A percentile compares a stretch with the other conserved stretches of the same genome.
Evolutionary conservation across 768 basidiomycete genomes (phyloP).

Genomic region (Agaricus blazei): DNA sequence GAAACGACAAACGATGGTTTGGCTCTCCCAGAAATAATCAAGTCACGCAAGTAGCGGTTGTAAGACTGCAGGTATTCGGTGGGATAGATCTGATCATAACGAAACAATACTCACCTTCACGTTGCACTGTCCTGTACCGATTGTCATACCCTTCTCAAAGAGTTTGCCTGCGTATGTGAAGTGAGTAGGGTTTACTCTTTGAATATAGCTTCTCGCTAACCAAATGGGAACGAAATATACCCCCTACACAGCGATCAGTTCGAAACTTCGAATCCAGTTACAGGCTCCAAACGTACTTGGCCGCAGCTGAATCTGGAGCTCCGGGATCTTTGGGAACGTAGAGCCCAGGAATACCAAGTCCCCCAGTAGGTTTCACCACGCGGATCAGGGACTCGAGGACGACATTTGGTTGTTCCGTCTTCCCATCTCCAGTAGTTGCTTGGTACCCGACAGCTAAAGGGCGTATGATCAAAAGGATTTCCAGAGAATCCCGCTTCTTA

Average conservation of each 20-base stretch:
- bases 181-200: constrained; percentile 1
- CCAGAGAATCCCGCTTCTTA: not conserved
- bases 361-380: constrained; percentile 50
- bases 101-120: constrained; percentile 34
- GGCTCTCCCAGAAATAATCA: constrained; percentile 48
- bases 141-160: constrained; percentile 50
- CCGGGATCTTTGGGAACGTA: constrained; percentile 56
- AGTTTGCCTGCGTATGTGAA: constrained; percentile 26
- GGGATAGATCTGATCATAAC: not conserved
- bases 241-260: constrained; percentile 22
- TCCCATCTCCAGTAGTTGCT: constrained; percentile 46
- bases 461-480: not conserved
- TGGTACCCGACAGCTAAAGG: constrained; percentile 47
- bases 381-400: constrained; percentile 46
- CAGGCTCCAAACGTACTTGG: constrained; percentile 30
- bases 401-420: constrained; percentile 51
- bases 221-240: constrained; percentile 50
- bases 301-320: constrained; percentile 45
- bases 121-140: constrained; percentile 54
- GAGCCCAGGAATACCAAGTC: constrained; percentile 52
- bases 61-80: constrained; percentile 28
- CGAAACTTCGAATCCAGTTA: not conserved
- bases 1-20: constrained; percentile 53
- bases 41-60: constrained; percentile 48
- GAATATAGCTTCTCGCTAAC: constrained; percentile 13